Evolutionary conservation across 2,329 filamentous ascomycete species (phyloP).

Genomic region (Sclerotinia nivalis): DNA sequence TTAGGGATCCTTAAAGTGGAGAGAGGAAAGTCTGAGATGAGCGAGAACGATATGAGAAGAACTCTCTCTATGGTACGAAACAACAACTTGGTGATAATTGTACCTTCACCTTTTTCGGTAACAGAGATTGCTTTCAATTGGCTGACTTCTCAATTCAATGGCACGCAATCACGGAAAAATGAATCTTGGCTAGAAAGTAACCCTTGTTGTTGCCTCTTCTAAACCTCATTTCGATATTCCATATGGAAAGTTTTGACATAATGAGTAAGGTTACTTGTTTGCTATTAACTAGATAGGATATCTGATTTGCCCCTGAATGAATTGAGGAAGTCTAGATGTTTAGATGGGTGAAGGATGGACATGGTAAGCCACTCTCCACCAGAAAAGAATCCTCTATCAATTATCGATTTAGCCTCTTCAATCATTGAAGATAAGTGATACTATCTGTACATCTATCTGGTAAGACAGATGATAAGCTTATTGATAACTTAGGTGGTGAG

Average conservation of each 20-base stretch:
- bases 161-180: not conserved
- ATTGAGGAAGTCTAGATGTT: not conserved
- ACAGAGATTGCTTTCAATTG: not conserved
- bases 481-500: not conserved
- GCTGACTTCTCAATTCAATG: no score
- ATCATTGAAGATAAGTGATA: not conserved
- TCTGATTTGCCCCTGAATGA: not conserved
- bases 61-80: not conserved
- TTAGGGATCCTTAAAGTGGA: not conserved
- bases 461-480: not conserved
- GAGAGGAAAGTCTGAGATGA: not conserved
- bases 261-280: not conserved
- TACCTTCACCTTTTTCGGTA: not conserved
- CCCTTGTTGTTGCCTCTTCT: not conserved
- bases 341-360: not conserved
- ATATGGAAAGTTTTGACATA: not conserved
- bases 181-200: not conserved
- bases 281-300: not conserved
- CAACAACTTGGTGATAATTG: not conserved
- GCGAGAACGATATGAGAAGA: not conserved
- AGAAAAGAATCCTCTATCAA: not conserved
- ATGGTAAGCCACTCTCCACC: not conserved
- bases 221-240: not conserved
- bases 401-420: not conserved
- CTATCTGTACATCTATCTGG: not conserved